phyloP scores from a whole-genome alignment of 192 early-diverging fungal genomes.

The Coemansia sp. region DNA sequence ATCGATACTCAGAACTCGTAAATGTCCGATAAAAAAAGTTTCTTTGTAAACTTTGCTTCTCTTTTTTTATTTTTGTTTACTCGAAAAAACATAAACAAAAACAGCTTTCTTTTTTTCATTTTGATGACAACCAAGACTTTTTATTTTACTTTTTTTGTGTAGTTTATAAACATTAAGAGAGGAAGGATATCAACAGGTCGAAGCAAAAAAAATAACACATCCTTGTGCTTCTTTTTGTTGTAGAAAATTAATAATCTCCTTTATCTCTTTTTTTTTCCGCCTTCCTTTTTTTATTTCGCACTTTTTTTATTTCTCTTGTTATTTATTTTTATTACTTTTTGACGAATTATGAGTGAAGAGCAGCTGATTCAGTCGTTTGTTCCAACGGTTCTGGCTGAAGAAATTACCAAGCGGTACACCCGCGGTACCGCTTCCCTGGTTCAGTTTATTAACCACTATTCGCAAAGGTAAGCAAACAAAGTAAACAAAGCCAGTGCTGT shows the following conservation, averaged over 20 bases:
- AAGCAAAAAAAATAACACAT: background rate
- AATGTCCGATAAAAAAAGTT: no score
- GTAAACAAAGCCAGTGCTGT: background rate
- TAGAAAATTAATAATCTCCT: background rate
- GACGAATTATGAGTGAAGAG: slow-evolving; percentile 22
- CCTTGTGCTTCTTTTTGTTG: background rate
- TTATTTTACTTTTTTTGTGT: no score
- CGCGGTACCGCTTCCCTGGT: slow-evolving; percentile 23
- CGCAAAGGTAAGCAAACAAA: slow-evolving; percentile 26
- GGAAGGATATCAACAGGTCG: background rate
- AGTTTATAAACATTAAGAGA: no score
- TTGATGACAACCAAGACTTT: no score
- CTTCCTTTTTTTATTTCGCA: background rate
- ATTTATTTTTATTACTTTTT: slow-evolving; percentile 2
- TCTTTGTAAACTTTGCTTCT: no score
- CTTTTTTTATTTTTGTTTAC: background rate
- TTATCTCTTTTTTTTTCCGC: background rate
- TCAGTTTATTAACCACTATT: slow-evolving; percentile 39
- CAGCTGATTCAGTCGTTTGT: slow-evolving; percentile 34
- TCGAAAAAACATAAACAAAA: no score
- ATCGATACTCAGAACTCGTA: background rate
- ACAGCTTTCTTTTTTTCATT: no score
- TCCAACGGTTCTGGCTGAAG: slow-evolving; percentile 33
- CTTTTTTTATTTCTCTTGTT: background rate
- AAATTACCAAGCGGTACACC: slow-evolving; percentile 34